Evolutionary conservation across 2,329 filamentous ascomycete genomes (phyloP).

Genomic region (Epichloe gansuensis): DNA sequence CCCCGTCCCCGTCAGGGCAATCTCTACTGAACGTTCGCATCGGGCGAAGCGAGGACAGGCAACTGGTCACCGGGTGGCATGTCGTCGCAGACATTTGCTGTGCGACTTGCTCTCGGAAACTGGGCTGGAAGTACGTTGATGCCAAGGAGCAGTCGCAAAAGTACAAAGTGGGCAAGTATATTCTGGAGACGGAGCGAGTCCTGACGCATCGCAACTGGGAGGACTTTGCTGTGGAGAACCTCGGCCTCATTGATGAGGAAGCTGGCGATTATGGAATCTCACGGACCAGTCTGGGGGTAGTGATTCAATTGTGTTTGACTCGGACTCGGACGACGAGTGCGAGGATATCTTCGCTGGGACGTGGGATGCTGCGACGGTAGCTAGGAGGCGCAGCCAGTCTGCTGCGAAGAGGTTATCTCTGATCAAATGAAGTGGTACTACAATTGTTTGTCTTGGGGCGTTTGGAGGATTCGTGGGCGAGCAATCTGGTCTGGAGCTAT

Average conservation of each 20-base stretch:
- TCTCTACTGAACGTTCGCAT: constrained; percentile 43
- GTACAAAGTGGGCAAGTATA: constrained; percentile 60
- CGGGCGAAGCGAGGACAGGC: constrained; percentile 41
- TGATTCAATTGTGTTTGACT: constrained; percentile 43
- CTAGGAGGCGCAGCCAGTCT: constrained; percentile 31
- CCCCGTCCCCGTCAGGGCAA: constrained; percentile 17
- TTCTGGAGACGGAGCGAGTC: constrained; percentile 49
- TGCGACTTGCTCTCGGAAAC: constrained; percentile 38
- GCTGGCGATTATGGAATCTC: background rate
- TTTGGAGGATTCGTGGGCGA: background rate
- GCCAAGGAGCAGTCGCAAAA: constrained; percentile 45
- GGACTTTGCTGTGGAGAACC: constrained; percentile 13
- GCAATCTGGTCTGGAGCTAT: background rate
- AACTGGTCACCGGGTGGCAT: constrained; percentile 51
- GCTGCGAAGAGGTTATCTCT: constrained; percentile 12
- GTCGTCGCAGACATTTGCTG: constrained; percentile 53
- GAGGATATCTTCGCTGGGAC: constrained; percentile 52
- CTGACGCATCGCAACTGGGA: constrained; percentile 42
- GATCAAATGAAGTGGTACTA: background rate
- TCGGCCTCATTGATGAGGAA: constrained; percentile 4
- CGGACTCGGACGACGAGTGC: constrained; percentile 53
- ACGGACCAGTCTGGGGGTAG: constrained; percentile 1
- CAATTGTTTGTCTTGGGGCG: background rate
- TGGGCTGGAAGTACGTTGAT: constrained; percentile 60
- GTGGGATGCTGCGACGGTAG: constrained; percentile 44